Evolutionary conservation across 345 rosid species (phyloP).

Genomic region (Lenwebbia sp.): DNA sequence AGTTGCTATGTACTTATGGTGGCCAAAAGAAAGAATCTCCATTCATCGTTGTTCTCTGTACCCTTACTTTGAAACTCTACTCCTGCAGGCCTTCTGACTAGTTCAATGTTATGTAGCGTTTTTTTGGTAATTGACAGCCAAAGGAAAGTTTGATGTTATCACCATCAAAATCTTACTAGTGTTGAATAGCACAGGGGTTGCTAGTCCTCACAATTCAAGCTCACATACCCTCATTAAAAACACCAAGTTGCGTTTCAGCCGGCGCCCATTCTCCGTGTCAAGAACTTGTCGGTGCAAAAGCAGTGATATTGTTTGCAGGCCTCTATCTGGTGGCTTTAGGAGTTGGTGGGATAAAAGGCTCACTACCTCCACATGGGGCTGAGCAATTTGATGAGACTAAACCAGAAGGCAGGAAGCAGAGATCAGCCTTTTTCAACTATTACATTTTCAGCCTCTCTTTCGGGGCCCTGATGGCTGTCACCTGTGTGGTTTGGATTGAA

Average conservation of each 20-base stretch:
- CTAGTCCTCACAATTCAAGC: slow-evolving; percentile 48
- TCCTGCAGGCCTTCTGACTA: not conserved
- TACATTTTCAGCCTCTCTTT: slow-evolving; percentile 70
- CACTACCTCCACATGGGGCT: slow-evolving; percentile 88
- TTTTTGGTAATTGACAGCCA: not conserved
- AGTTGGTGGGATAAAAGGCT: slow-evolving; percentile 92
- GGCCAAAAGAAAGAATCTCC: not conserved
- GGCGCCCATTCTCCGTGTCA: slow-evolving; percentile 13
- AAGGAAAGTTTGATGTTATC: not conserved
- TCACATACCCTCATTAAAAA: slow-evolving; percentile 34
- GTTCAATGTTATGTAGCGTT: not conserved
- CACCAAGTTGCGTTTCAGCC: slow-evolving; percentile 22
- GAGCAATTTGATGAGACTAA: slow-evolving; percentile 84
- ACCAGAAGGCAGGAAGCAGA: slow-evolving; percentile 59
- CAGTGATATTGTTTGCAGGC: slow-evolving; percentile 52
- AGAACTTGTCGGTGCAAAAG: slow-evolving; percentile 20
- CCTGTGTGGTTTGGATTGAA: slow-evolving; percentile 89
- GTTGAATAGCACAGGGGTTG: slow-evolving; percentile 33
- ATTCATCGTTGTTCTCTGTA: not conserved
- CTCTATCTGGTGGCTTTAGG: slow-evolving; percentile 82
- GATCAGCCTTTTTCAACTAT: slow-evolving; percentile 84
- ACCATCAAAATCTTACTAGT: not conserved
- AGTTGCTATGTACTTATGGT: not conserved
- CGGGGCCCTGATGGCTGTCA: slow-evolving; percentile 84
- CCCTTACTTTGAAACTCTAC: not conserved